These are phyloP conservation scores for Fistulina hepatica DNA, from an alignment of 1,284 basidiomycete species.

Conservation along the genomic window DNA sequence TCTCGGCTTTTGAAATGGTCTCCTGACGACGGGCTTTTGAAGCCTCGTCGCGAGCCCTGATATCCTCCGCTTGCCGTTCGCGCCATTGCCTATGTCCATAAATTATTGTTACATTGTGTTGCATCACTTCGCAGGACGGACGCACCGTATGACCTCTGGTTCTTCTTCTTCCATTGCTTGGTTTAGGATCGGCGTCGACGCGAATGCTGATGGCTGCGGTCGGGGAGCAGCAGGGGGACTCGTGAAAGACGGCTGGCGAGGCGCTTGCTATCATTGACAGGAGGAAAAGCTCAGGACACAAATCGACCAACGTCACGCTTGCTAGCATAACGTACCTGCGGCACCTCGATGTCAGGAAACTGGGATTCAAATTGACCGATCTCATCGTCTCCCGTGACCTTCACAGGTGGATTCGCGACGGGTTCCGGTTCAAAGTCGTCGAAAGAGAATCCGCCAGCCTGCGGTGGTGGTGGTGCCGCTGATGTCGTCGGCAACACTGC, in stretches of 20 bases:
- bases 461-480: conserved; percentile 25
- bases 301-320: neutral
- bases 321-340: conserved; percentile 33
- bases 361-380: conserved; percentile 85
- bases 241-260: conserved; percentile 11
- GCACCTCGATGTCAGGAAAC: conserved; percentile 77
- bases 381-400: conserved; percentile 80
- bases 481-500: conserved; percentile 9
- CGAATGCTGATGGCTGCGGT: conserved; percentile 56
- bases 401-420: conserved; percentile 36
- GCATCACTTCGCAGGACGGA: no score
- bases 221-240: conserved; percentile 57
- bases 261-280: conserved; percentile 14
- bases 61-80: conserved; percentile 78
- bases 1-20: conserved; percentile 82
- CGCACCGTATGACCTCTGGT: conserved; percentile 78
- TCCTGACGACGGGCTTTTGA: conserved; percentile 77
- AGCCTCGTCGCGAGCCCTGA: conserved; percentile 68
- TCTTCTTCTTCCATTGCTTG: conserved; percentile 72
- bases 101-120: no score
- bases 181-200: conserved; percentile 62
- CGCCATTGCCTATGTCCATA: conserved; percentile 68
- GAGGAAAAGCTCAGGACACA: neutral
- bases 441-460: conserved; percentile 31
- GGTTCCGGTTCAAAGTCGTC: conserved; percentile 49